Evolutionary conservation across 2,329 filamentous ascomycete species (phyloP).

Genomic region (Ceratocystis alfenasii): DNA sequence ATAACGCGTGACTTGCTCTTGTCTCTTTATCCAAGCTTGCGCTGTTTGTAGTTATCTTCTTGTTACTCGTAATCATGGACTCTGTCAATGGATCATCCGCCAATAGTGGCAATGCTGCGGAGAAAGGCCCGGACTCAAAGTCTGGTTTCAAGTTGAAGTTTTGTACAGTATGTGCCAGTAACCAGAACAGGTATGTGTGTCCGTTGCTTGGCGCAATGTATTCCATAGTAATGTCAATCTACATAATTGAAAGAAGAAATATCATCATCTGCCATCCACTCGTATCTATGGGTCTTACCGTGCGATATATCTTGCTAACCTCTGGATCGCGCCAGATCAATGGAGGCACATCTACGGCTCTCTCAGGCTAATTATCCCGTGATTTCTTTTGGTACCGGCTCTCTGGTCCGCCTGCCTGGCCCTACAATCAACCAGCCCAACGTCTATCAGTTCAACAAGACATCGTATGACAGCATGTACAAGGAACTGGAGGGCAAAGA

Average conservation of each 20-base stretch:
- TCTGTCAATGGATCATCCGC: neutral
- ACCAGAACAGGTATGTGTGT: slow-evolving; percentile 71
- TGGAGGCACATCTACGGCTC: slow-evolving; percentile 95
- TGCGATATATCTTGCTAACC: slow-evolving; percentile 7
- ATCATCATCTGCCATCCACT: slow-evolving; percentile 25
- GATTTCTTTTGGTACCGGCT: slow-evolving; percentile 94
- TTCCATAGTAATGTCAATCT: neutral
- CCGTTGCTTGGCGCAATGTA: slow-evolving; percentile 17
- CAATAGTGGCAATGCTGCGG: slow-evolving; percentile 25
- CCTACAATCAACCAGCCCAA: slow-evolving; percentile 88
- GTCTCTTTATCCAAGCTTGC: slow-evolving; percentile 9
- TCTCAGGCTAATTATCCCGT: slow-evolving; percentile 83
- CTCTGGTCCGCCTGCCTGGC: slow-evolving; percentile 82
- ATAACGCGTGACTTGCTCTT: slow-evolving; percentile 16
- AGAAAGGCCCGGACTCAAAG: slow-evolving; percentile 33
- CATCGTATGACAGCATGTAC: slow-evolving; percentile 90
- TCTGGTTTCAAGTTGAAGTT: slow-evolving; percentile 76
- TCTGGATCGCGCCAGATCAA: slow-evolving; percentile 50
- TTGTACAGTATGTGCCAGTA: slow-evolving; percentile 97
- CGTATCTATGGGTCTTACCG: slow-evolving; percentile 5
- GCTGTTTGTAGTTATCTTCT: slow-evolving; percentile 21
- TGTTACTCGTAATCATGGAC: slow-evolving; percentile 8
- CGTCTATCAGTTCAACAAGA: slow-evolving; percentile 96
- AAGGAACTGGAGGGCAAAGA: slow-evolving; percentile 82
- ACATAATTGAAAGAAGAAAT: slow-evolving; percentile 4